phyloP scores from a whole-genome alignment of 768 basidiomycete species.

The Cystofilobasidium ferigula region DNA sequence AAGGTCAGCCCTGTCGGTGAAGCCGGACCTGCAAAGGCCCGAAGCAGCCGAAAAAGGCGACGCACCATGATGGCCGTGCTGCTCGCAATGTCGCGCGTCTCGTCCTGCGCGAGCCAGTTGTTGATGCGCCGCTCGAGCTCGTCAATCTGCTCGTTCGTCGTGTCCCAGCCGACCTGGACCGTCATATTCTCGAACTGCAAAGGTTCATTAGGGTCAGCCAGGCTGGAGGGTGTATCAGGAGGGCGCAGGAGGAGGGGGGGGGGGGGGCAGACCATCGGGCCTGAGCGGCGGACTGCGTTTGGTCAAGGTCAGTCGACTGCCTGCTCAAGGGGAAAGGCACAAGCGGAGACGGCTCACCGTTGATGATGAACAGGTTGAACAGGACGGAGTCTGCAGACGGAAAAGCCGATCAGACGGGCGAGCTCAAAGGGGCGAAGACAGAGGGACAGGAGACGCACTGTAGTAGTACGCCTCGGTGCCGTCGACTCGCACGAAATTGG shows the following conservation, averaged over 20 bases:
- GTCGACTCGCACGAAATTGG: conserved; percentile 59
- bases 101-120: conserved; percentile 65
- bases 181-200: conserved; percentile 14
- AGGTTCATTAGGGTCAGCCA: too few species aligned
- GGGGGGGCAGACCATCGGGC: background rate
- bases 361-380: conserved; percentile 62
- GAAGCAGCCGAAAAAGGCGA: background rate
- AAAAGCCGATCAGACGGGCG: background rate
- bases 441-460: conserved; percentile 44
- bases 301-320: background rate
- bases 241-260: background rate
- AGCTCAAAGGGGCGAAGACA: background rate
- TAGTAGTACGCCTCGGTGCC: conserved; percentile 72
- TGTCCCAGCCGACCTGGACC: conserved; percentile 22
- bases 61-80: conserved; percentile 50
- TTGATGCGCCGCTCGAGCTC: conserved; percentile 56
- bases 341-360: conserved; percentile 32
- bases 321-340: too few species aligned
- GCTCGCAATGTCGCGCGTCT: conserved; percentile 67
- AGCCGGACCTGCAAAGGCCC: background rate
- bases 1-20: background rate
- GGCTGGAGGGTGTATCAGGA: too few species aligned
- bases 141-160: conserved; percentile 43
- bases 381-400: conserved; percentile 57
- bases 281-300: background rate